Conservation (phyloP, 2,329 filamentous ascomycete species). For the Sporothrix mexicana region DNA sequence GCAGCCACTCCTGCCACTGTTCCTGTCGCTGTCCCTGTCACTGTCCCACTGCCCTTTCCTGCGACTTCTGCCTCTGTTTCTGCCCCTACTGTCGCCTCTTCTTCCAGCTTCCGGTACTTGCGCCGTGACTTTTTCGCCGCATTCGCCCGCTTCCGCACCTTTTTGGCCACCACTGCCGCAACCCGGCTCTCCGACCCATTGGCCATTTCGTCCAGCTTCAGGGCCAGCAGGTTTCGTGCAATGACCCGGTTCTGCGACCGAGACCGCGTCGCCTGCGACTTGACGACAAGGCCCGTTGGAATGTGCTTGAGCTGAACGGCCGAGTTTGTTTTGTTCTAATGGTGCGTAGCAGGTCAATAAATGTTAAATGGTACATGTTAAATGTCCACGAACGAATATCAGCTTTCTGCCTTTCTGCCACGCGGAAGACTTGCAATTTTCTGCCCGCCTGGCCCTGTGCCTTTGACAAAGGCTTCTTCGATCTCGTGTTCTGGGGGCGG, state of each 20-base stretch:
- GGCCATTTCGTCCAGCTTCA: constrained; percentile 72
- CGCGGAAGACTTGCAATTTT: constrained; percentile 71
- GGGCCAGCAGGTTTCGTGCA: constrained; percentile 77
- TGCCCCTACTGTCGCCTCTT: constrained; percentile 46
- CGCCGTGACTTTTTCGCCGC: constrained; percentile 79
- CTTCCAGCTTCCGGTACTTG: constrained; percentile 72
- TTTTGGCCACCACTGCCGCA: constrained; percentile 66
- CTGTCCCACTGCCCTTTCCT: constrained; percentile 19
- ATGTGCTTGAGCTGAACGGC: constrained; percentile 91
- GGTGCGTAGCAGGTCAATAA: background rate
- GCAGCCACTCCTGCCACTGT: background rate
- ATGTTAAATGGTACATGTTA: constrained; percentile 11
- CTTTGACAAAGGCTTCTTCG: constrained; percentile 85
- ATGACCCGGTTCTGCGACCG: constrained; percentile 85
- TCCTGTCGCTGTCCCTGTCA: constrained; percentile 23
- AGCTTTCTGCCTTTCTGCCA: constrained; percentile 77
- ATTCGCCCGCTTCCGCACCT: constrained; percentile 74
- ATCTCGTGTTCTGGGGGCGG: constrained; percentile 79
- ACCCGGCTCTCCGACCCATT: constrained; percentile 72
- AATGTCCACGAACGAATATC: constrained; percentile 51
- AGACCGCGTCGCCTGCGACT: constrained; percentile 89
- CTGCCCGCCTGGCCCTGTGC: constrained; percentile 90
- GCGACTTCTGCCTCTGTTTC: constrained; percentile 34
- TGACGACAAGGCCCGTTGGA: constrained; percentile 90
- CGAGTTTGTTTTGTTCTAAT: constrained; percentile 93